Evolutionary conservation across 108 stramenopile genomes (phyloP), one percentile per base, ranked within the genome.

Genomic region (Cyclotella baltica): DNA sequence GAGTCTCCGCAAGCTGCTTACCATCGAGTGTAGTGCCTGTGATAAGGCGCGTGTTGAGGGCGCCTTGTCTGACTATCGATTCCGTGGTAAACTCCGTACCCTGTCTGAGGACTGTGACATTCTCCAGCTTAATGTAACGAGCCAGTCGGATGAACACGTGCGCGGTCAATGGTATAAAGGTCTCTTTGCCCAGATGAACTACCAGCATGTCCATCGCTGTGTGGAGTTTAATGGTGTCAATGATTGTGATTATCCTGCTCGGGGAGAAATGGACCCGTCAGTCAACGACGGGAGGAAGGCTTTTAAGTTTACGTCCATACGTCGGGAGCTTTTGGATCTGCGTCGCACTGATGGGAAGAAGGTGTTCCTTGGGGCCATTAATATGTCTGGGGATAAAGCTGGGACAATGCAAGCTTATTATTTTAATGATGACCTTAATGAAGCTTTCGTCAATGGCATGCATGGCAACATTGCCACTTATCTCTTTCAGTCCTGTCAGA

Each of bases 351-450:
- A 52, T n/a, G 51, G 51, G 4, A n/a, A 4, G 11, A 52, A 52
- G n/a, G 51, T 52, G 19, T 52, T 52, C n/a, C n/a, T 52, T 10
- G 51, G 51, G 11, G 51, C 51, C n/a, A 52, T 52, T n/a, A n/a
- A 52, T n/a, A 4, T 10, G 4, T 52, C 51, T 52, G 51, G 51
- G 4, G 51, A 52, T 10, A 52, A 52, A 4, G n/a, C 11, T 4
- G 51, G 51, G 4, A 52, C 18, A n/a, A 13, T 52, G 11, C 10
- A 19, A n/a, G n/a, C 51, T n/a, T 52, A 52, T 52, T 52, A n/a
- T n/a, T 19, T n/a, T n/a, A n/a, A 52, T 52, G 51, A 52, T 52
- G 19, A 19, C 13, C 10, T 13, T 11, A 43, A 43, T 13, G 40
- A 43, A 43, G 10, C 13, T 13, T 43, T 43, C 13, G 40, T 52